Conservation (phyloP, 73 alveolate genomes). For the Paramecium octaurelia region DNA sequence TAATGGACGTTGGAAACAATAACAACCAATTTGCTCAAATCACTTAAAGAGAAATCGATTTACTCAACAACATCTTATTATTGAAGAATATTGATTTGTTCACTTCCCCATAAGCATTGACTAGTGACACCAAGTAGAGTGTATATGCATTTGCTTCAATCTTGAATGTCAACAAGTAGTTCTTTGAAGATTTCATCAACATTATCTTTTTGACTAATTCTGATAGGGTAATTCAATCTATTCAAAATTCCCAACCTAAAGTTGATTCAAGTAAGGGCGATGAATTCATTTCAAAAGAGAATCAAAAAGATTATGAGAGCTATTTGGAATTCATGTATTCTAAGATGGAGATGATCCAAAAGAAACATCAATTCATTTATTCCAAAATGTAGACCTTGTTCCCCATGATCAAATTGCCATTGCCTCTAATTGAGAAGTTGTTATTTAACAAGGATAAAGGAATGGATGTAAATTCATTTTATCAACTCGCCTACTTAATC, state of each 20-base stretch:
- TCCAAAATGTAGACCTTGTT: not conserved
- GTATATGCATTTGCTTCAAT: conserved; percentile 19
- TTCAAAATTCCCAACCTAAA: not conserved
- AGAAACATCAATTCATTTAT: not conserved
- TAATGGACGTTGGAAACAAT: conserved; percentile 13
- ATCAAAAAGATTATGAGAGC: not conserved
- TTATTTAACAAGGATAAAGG: conserved; percentile 8
- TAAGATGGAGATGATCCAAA: conserved; percentile 34
- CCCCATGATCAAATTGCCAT: conserved; percentile 8
- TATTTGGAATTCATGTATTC: conserved; percentile 37
- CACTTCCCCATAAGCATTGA: not conserved
- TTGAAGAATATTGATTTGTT: not conserved
- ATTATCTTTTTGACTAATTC: not conserved
- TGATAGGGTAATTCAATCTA: conserved; percentile 17
- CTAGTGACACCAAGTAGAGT: conserved; percentile 43
- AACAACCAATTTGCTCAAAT: not conserved
- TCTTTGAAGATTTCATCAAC: conserved; percentile 28
- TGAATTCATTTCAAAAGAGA: not conserved
- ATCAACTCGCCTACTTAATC: not conserved
- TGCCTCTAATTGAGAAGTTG: not conserved
- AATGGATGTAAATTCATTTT: conserved; percentile 20
- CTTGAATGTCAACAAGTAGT: not conserved
- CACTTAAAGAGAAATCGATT: not conserved
- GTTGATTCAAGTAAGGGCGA: not conserved
- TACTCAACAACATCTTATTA: not conserved